Percentiles rank a stretch among this genome's conserved stretches.
Conservation (phyloP, 257 asterid species). For the Schizonepeta tenuifolia region DNA sequence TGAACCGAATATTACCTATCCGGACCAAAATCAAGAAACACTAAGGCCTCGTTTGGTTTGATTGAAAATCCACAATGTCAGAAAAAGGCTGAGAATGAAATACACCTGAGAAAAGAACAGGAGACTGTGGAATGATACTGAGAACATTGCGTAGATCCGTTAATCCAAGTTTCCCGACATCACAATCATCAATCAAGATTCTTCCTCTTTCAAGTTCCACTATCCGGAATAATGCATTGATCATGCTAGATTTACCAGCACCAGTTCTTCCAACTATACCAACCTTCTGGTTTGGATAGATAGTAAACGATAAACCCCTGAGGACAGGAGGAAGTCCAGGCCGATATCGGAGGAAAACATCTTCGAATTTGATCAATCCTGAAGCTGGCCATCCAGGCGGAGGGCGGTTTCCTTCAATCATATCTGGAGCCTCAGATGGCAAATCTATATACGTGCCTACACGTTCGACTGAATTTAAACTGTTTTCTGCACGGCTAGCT, state of each 20-base stretch:
- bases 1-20: conserved; percentile 77
- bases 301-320: conserved; percentile 57
- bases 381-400: conserved; percentile 74
- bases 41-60: neutral
- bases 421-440: conserved; percentile 78
- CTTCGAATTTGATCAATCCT: conserved; percentile 64
- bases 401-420: conserved; percentile 59
- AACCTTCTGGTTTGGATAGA: conserved; percentile 64
- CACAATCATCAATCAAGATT: conserved; percentile 63
- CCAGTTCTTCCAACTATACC: conserved; percentile 89
- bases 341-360: conserved; percentile 65
- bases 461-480: conserved; percentile 78
- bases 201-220: conserved; percentile 80
- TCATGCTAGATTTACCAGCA: conserved; percentile 90
- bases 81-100: conserved; percentile 19
- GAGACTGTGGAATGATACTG: conserved; percentile 80
- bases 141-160: conserved; percentile 69
- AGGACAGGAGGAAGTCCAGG: conserved; percentile 70
- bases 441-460: conserved; percentile 75
- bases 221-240: conserved; percentile 72
- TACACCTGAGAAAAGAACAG: conserved; percentile 83
- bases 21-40: conserved; percentile 2
- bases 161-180: conserved; percentile 62
- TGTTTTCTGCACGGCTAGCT: conserved; percentile 82
- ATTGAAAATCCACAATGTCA: neutral